Evolutionary conservation across 108 stramenopile species (phyloP).

Genomic region (Fistulifera pelliculosa): DNA sequence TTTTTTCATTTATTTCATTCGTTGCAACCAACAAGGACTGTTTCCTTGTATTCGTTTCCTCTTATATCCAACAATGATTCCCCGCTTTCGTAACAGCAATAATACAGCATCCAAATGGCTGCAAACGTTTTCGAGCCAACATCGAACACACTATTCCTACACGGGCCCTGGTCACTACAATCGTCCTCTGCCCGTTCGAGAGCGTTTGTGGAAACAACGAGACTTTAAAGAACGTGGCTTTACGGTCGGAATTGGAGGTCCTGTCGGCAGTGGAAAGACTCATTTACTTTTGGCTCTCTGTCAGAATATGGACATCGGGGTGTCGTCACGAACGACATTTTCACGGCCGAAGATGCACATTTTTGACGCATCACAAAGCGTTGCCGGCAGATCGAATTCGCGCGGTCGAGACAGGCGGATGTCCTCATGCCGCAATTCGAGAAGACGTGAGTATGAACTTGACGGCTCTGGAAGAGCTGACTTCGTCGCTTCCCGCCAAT

Average conservation of each 20-base stretch:
- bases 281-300: slow-evolving; percentile 77
- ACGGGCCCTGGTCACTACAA: neutral
- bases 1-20: too few species aligned
- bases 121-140: too few species aligned
- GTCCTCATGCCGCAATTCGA: slow-evolving; percentile 94
- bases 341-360: slow-evolving; percentile 98
- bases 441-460: slow-evolving; percentile 97
- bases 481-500: slow-evolving; percentile 12
- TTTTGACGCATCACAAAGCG: slow-evolving; percentile 68
- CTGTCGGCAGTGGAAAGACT: slow-evolving; percentile 86
- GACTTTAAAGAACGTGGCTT: slow-evolving; percentile 58
- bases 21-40: too few species aligned
- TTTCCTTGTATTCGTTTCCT: too few species aligned
- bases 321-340: slow-evolving; percentile 98
- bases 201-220: slow-evolving; percentile 14
- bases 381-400: slow-evolving; percentile 67
- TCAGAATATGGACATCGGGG: slow-evolving; percentile 22
- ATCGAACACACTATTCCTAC: slow-evolving; percentile 10
- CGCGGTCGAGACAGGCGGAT: slow-evolving; percentile 97
- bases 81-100: too few species aligned
- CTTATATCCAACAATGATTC: too few species aligned
- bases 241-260: slow-evolving; percentile 92
- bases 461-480: slow-evolving; percentile 85
- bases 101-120: too few species aligned
- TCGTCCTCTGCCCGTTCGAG: neutral